Base-by-base conservation (phyloP, 2,329 filamentous ascomycete genomes). In the Ustulina deusta region DNA sequence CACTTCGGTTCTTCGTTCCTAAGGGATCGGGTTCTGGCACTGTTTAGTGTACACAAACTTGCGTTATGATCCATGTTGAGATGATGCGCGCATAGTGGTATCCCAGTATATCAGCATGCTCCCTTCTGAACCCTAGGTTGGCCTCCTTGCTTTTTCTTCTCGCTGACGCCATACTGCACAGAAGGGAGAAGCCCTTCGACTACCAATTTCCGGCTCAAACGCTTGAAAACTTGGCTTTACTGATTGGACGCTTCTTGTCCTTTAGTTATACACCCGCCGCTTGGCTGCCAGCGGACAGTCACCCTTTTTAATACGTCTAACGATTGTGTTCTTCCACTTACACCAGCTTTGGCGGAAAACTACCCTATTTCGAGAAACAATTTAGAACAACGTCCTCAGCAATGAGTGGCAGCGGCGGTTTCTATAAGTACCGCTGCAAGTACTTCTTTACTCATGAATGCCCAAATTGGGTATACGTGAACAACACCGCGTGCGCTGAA, bases 391-490 rank as follows among this genome's bases (percentile, higher is more conserved):
- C 20, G 22, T 42, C 22, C 51, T 2, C 40, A 56, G 60, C 38
- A 64, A 81, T 82, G 80, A 80, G 79, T 54, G 78, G 79, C 52
- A 79, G 79, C 70, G 82, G 83, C 51, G 82, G 82, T 42, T 85
- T 81, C 68, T 86, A 85, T 74, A 86, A 83, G 78, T 87, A 85
- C 75, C 81, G 83, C 48, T 87, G 85, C 82, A 87, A 85, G 77
- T 84, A 86, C 79, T 86, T 84, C 71, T 82, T 82, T 65, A 81
- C 83, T 34, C 80, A 85, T 73, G 82, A 86, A 69, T 86, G 85
- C 71, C 80, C 78, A 5, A 83, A 87, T 71, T 87, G 85, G 85
- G 85, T 87, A 11, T 86, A 84, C 77, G 81, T 86, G 20, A 84
- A 85, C 61, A 82, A 84, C 61, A 79, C 82, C 40, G 78, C 83